Base-by-base conservation (phyloP, 352 stramenopile genomes). In the Globisporangium carolinianum region DNA sequence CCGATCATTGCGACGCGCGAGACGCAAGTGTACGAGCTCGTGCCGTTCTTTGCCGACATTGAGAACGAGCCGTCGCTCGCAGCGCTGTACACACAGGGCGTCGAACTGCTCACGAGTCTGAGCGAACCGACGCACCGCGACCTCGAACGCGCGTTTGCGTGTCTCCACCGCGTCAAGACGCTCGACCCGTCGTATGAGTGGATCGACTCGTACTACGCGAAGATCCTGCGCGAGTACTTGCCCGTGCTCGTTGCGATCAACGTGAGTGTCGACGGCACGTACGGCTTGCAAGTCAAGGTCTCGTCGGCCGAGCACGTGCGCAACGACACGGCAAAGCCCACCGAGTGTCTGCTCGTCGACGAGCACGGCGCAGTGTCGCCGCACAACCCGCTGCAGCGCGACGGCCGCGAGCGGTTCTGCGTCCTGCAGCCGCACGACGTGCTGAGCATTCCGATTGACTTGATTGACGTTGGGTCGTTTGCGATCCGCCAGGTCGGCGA, bases 401-500 rank as follows among this genome's bases (percentile, higher is more conserved):
- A 74, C 42, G 59, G 62, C 3, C 49, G 63, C 6, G 80, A 94
- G 50, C 55, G 61, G 35, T 95, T 76, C 47, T 89, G 72, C 39
- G 68, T 78, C 37, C 39, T 95, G 1, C 61, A 75, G 14, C 70
- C 79, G n/a, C 50, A 83, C 7, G 72, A 61, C 5, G 73, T 66
- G 10, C 67, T 93, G 46, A 77, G 68, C 32, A 88, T 95, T 62
- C 84, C 86, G 17, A 68, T 95, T 39, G 66, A 90, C 60, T 67
- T 95, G 39, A 72, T 92, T 46, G 81, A 86, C 46, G 58, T 60
- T 5, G 86, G 86, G 0, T 75, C 63, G 46, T 95, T 93, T 51
- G 79, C 79, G 37, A 94, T 95, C 70, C 82, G 86, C 2, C 86
- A 95, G 63, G 76, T 81, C 41, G 86, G 86, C 24, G 86, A 95